These are phyloP conservation scores for Micromonas pusilla DNA, from an alignment of 139 green algal genomes.

Conservation along the genomic window DNA sequence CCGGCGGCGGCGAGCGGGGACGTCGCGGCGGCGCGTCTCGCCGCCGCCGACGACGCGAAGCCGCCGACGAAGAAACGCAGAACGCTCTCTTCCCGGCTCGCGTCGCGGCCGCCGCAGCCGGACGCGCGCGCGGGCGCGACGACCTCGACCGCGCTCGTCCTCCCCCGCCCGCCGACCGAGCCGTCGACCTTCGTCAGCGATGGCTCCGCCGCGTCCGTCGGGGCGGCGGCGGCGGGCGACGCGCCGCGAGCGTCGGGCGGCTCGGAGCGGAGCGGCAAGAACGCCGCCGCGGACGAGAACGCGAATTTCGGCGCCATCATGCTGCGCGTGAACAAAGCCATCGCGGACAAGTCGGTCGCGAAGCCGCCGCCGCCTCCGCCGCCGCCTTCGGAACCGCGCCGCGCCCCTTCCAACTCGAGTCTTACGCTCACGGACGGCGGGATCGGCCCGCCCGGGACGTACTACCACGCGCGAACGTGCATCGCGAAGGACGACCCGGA, in stretches of 20 bases:
- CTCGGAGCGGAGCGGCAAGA: background rate
- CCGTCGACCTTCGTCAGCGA: no score
- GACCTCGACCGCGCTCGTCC: no score
- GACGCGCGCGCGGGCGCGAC: background rate
- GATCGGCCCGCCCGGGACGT: background rate
- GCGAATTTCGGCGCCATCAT: background rate
- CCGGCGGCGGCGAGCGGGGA: no score
- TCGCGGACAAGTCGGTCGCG: background rate
- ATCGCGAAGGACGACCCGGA: background rate
- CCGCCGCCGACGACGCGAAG: no score
- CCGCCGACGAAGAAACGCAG: background rate
- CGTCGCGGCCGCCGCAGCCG: no score
- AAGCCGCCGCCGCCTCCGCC: background rate
- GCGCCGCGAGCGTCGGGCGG: no score
- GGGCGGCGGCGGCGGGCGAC: no score
- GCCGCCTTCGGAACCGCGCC: background rate
- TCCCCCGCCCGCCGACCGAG: no score
- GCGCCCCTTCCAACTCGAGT: no score
- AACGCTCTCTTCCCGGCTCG: background rate
- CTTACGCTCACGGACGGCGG: no score
- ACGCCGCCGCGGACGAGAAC: background rate
- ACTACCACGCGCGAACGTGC: constrained; percentile 9
- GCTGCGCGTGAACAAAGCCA: background rate
- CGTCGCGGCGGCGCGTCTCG: no score
- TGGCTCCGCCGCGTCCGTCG: no score